Conservation (phyloP, 345 rosid genomes). For the Erysimum cheiranthoides region DNA sequence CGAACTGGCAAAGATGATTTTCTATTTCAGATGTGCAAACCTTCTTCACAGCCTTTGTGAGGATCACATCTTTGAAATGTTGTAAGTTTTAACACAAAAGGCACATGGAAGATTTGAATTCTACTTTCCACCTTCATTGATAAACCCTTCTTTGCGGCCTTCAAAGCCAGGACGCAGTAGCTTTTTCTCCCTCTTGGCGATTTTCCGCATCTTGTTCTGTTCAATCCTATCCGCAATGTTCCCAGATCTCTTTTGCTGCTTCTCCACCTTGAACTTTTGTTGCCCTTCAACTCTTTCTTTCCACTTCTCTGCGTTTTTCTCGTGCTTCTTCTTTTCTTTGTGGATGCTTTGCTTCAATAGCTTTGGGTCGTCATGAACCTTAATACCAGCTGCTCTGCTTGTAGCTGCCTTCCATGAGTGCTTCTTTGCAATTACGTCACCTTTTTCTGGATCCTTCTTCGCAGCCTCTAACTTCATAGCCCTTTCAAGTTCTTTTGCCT, state of each 20-base stretch:
- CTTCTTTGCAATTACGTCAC: slow-evolving; percentile 60
- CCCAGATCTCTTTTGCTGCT: slow-evolving; percentile 75
- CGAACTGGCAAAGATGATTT: slow-evolving; percentile 8
- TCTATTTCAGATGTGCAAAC: slow-evolving; percentile 24
- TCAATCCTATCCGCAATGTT: slow-evolving; percentile 73
- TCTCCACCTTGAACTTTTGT: slow-evolving; percentile 66
- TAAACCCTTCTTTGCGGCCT: slow-evolving; percentile 69
- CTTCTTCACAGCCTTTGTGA: slow-evolving; percentile 30
- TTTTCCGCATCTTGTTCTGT: slow-evolving; percentile 71
- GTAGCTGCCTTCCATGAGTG: slow-evolving; percentile 80
- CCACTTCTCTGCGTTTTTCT: slow-evolving; percentile 90
- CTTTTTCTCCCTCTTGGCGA: slow-evolving; percentile 91
- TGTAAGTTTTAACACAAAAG: slow-evolving; percentile 14
- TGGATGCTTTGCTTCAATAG: slow-evolving; percentile 75
- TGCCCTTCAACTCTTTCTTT: slow-evolving; percentile 71
- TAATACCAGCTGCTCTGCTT: slow-evolving; percentile 78
- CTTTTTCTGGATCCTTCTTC: slow-evolving; percentile 83
- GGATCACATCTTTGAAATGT: slow-evolving; percentile 27
- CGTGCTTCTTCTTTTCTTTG: slow-evolving; percentile 71
- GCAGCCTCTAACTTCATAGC: slow-evolving; percentile 66
- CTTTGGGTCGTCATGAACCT: slow-evolving; percentile 86
- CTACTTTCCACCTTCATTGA: slow-evolving; percentile 49
- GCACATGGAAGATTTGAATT: slow-evolving; percentile 7
- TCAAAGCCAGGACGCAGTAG: slow-evolving; percentile 89
- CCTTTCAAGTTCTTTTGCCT: slow-evolving; percentile 69